Evolutionary conservation across 2,329 filamentous ascomycete genomes (phyloP).

Genomic region (Penicillium sp.): DNA sequence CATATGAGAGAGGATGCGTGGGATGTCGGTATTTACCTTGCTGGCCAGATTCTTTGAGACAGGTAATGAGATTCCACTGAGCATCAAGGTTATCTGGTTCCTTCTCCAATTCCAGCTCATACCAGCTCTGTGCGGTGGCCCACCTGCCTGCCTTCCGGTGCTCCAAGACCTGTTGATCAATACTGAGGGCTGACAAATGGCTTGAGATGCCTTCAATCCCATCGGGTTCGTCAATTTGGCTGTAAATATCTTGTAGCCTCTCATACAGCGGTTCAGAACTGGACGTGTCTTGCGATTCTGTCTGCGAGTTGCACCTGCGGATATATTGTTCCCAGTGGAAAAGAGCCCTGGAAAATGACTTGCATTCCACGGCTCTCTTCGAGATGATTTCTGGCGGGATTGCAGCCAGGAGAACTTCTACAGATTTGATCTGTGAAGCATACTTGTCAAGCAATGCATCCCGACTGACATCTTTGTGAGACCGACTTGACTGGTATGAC

Average conservation of each 20-base stretch:
- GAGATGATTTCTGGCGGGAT: constrained; percentile 76
- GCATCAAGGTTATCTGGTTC: constrained; percentile 74
- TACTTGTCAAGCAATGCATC: constrained; percentile 37
- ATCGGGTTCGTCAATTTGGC: constrained; percentile 96
- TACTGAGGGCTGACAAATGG: constrained; percentile 80
- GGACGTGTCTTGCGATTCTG: constrained; percentile 53
- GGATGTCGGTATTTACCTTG: constrained; percentile 61
- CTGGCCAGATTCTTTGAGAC: constrained; percentile 92
- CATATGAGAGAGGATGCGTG: not conserved
- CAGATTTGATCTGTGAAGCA: constrained; percentile 56
- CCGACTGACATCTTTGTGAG: constrained; percentile 30
- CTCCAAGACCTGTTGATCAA: constrained; percentile 90
- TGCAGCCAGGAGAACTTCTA: constrained; percentile 71
- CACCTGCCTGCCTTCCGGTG: constrained; percentile 91
- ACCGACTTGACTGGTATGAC: constrained; percentile 31
- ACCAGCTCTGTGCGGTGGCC: constrained; percentile 96
- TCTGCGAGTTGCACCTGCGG: constrained; percentile 54
- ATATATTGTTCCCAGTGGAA: constrained; percentile 96
- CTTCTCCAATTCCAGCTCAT: constrained; percentile 83
- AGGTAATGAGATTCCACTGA: constrained; percentile 81
- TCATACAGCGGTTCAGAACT: constrained; percentile 67
- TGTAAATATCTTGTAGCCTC: constrained; percentile 88
- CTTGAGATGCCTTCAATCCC: constrained; percentile 92
- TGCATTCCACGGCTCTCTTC: constrained; percentile 85
- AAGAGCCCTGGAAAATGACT: constrained; percentile 85